Percentiles rank a stretch among this genome's conserved stretches.
These are phyloP conservation scores for Chytriomyces hyalinus DNA, from an alignment of 192 early-diverging fungal species.

Conservation along the genomic window DNA sequence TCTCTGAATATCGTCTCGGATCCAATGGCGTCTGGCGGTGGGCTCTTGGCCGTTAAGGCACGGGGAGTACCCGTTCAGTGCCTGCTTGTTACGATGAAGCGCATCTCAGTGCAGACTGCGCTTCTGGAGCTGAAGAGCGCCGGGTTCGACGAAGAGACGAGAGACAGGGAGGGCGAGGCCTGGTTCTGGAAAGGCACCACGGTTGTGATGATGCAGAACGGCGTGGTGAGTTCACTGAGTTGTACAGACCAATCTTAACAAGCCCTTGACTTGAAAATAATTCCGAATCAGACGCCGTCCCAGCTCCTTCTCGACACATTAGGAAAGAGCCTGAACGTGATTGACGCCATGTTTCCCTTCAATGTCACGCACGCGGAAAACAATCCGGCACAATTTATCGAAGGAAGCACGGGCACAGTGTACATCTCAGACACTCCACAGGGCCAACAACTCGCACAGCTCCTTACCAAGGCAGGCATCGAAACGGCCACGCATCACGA, in stretches of 20 bases:
- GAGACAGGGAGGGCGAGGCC: slow-evolving; percentile 16
- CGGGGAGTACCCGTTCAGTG: neutral
- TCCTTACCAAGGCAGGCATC: slow-evolving; percentile 38
- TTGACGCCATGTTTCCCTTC: slow-evolving; percentile 54
- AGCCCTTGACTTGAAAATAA: neutral
- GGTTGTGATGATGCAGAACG: slow-evolving; percentile 36
- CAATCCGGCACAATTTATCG: slow-evolving; percentile 27
- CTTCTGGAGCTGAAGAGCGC: slow-evolving; percentile 26
- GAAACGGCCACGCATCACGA: slow-evolving; percentile 29
- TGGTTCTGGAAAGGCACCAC: slow-evolving; percentile 25
- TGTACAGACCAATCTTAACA: neutral
- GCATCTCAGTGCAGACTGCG: slow-evolving; percentile 13
- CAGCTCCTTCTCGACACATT: slow-evolving; percentile 3
- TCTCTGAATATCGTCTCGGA: slow-evolving; percentile 17
- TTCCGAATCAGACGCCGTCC: slow-evolving; percentile 5
- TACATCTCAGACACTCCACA: slow-evolving; percentile 36
- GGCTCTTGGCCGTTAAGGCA: neutral
- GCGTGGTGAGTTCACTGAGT: slow-evolving; percentile 18
- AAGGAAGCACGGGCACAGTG: slow-evolving; percentile 43
- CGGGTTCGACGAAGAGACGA: slow-evolving; percentile 24
- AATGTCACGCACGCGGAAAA: slow-evolving; percentile 36
- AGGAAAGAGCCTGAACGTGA: slow-evolving; percentile 19
- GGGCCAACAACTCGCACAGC: slow-evolving; percentile 26
- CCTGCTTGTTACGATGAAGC: slow-evolving; percentile 41
- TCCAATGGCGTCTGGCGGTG: neutral